phyloP scores from a whole-genome alignment of 176 grass and related monocot species.

The Thinopyrum elongatum region DNA sequence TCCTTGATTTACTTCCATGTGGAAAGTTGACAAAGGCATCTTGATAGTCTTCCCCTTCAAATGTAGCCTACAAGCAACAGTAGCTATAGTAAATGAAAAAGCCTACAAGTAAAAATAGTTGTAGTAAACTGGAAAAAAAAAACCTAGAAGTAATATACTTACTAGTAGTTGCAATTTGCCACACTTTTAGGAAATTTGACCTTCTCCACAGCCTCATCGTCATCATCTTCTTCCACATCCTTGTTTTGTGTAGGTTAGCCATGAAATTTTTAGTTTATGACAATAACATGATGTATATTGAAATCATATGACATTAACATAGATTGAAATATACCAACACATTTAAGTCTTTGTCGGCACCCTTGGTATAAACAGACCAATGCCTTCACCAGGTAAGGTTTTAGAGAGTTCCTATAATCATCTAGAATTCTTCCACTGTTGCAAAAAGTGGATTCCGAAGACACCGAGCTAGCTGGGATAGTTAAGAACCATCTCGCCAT shows the following conservation, averaged over 20 bases:
- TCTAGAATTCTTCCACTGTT: too few relatives aligned
- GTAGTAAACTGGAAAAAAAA: background rate
- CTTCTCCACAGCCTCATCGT: background rate
- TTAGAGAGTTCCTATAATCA: background rate
- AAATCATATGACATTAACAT: background rate
- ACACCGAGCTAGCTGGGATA: too few relatives aligned
- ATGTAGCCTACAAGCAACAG: too few relatives aligned
- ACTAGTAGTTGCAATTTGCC: background rate
- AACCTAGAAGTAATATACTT: background rate
- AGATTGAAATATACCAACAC: background rate
- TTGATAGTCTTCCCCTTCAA: too few relatives aligned
- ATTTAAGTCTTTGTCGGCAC: background rate
- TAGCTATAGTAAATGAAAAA: too few relatives aligned
- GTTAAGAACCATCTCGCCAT: too few relatives aligned
- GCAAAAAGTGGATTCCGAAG: too few relatives aligned
- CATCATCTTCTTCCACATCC: background rate
- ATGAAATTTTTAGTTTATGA: background rate
- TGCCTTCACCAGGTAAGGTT: background rate
- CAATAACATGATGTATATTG: background rate
- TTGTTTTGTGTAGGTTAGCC: background rate
- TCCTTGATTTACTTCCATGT: too few relatives aligned
- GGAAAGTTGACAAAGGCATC: too few relatives aligned
- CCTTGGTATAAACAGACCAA: background rate
- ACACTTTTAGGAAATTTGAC: background rate
- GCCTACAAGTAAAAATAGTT: background rate